These are phyloP conservation scores for Isochrysis galbana DNA, from an alignment of 78 protist genomes.

Conservation along the genomic window DNA sequence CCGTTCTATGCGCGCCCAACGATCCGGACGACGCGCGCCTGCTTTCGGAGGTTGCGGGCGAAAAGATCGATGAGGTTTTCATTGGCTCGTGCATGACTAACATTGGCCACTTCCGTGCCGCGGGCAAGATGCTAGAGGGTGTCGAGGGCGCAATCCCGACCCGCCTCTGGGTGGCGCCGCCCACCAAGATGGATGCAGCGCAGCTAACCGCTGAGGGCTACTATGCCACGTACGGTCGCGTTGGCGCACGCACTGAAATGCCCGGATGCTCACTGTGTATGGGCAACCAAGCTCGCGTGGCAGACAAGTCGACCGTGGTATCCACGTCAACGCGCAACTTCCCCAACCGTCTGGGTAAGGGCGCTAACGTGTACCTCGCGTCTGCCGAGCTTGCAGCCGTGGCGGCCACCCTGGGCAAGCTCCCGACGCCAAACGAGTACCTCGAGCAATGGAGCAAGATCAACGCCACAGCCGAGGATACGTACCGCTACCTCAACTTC, in stretches of 20 bases:
- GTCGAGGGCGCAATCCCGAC: slow-evolving; percentile 39
- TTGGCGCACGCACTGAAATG: slow-evolving; percentile 65
- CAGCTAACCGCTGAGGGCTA: slow-evolving; percentile 56
- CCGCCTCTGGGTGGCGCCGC: slow-evolving; percentile 60
- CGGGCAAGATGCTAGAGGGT: slow-evolving; percentile 59
- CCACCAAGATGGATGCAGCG: slow-evolving; percentile 67
- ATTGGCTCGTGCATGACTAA: slow-evolving; percentile 67
- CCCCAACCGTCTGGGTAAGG: slow-evolving; percentile 71
- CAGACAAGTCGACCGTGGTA: slow-evolving; percentile 60
- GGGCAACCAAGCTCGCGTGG: slow-evolving; percentile 73
- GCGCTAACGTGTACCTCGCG: slow-evolving; percentile 66
- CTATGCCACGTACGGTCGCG: slow-evolving; percentile 47
- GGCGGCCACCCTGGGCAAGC: slow-evolving; percentile 53
- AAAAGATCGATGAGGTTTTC: slow-evolving; percentile 43
- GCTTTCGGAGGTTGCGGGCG: slow-evolving; percentile 33
- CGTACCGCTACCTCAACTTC: slow-evolving; percentile 68
- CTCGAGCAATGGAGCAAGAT: slow-evolving; percentile 22
- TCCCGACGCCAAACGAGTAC: slow-evolving; percentile 62
- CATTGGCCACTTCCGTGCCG: slow-evolving; percentile 72
- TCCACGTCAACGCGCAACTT: slow-evolving; percentile 70
- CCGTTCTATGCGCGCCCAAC: slow-evolving; percentile 70
- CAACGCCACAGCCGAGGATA: slow-evolving; percentile 43
- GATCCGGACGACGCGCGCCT: slow-evolving; percentile 68
- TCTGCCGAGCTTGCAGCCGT: slow-evolving; percentile 67
- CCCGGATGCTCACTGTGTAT: slow-evolving; percentile 70